These are phyloP conservation scores for Fusarium miscanthi DNA, from an alignment of 2,329 filamentous ascomycete genomes.

Conservation along the genomic window DNA sequence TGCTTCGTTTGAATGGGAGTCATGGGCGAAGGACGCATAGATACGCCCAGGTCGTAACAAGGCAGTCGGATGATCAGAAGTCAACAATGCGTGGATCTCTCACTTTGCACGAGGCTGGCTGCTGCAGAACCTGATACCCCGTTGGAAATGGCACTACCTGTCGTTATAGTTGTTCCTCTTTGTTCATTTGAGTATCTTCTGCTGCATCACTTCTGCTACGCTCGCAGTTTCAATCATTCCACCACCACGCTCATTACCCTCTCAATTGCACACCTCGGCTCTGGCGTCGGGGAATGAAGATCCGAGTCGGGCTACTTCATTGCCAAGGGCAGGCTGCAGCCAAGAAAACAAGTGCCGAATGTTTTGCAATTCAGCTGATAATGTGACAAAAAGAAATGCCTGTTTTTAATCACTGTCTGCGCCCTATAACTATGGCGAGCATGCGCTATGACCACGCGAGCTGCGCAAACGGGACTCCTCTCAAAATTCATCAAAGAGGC, in stretches of 20 bases:
- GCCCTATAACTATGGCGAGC: not conserved
- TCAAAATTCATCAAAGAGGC: not conserved
- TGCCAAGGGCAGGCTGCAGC: not conserved
- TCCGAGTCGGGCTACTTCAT: rapidly evolving
- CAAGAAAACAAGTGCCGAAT: not conserved
- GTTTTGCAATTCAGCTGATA: not conserved
- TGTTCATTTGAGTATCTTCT: no score
- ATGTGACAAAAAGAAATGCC: no score
- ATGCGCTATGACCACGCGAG: not conserved
- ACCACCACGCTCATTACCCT: not conserved
- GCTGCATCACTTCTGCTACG: rapidly evolving
- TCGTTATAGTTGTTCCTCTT: not conserved
- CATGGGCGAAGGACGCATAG: constrained; percentile 20
- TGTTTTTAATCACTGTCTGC: not conserved
- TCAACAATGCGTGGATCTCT: rapidly evolving
- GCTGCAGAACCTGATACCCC: rapidly evolving
- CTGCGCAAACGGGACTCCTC: not conserved
- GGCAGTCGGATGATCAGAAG: not conserved
- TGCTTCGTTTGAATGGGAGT: constrained; percentile 36
- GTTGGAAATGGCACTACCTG: not conserved
- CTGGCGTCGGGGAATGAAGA: not conserved
- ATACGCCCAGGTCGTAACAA: not conserved
- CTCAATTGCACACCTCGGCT: not conserved
- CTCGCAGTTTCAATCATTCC: not conserved
- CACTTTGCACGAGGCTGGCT: rapidly evolving